Percentiles rank a stretch among this genome's conserved stretches.
Evolutionary conservation across 305 asterid genomes (phyloP).

Genomic region (Solanum hybrid): DNA sequence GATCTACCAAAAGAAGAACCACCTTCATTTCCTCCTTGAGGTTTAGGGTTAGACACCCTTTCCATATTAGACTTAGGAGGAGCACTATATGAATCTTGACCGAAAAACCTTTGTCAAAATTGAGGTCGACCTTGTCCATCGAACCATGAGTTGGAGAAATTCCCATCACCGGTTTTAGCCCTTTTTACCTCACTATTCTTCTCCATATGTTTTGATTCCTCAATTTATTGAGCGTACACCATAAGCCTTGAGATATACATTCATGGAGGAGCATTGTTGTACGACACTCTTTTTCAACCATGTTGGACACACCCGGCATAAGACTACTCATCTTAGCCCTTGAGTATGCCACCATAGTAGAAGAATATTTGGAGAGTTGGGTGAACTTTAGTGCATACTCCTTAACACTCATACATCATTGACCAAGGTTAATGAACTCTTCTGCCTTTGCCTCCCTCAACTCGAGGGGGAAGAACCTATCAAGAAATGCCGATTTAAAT

Average conservation of each 20-base stretch:
- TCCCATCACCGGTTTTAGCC: too few species aligned
- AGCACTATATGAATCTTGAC: too few species aligned
- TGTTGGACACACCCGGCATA: neutral
- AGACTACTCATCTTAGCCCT: neutral
- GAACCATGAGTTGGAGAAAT: too few species aligned
- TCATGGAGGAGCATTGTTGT: neutral
- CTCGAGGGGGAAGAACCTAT: neutral
- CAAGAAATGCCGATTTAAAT: too few species aligned
- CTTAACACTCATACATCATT: neutral
- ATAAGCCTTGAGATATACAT: neutral
- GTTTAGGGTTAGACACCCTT: too few species aligned
- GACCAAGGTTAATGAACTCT: neutral
- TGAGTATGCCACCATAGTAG: neutral
- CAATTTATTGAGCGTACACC: neutral
- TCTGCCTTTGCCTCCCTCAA: neutral
- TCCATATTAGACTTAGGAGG: too few species aligned
- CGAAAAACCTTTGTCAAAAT: too few species aligned
- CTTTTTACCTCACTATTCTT: too few species aligned
- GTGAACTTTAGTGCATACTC: neutral
- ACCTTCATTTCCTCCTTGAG: too few species aligned
- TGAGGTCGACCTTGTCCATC: too few species aligned
- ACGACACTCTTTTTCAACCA: neutral
- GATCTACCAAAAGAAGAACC: too few species aligned
- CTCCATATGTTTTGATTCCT: neutral
- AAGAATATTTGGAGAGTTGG: neutral